Evolutionary conservation across 2,329 filamentous ascomycete species (phyloP).

Genomic region (Paecilomyces dactylethromorphus): DNA sequence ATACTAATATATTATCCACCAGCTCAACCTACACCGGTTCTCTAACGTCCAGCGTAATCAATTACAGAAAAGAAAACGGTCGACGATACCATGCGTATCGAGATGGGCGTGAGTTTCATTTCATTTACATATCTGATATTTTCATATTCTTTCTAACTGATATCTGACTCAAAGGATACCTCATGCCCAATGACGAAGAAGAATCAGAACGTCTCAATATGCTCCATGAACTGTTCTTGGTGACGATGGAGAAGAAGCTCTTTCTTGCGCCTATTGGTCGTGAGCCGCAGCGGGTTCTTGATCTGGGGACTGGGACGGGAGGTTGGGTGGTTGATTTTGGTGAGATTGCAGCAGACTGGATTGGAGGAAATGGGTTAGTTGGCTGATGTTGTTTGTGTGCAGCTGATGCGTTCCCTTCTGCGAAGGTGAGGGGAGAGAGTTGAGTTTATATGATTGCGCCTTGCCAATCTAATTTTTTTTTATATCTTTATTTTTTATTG

Average conservation of each 20-base stretch:
- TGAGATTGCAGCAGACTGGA: slow-evolving; percentile 3
- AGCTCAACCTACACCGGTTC: too few species aligned
- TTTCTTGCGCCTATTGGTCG: slow-evolving; percentile 6
- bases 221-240: slow-evolving; percentile 3
- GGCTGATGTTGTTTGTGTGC: slow-evolving; percentile 9
- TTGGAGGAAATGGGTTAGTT: background rate
- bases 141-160: background rate
- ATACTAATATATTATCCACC: too few species aligned
- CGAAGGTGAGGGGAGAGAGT: slow-evolving; percentile 11
- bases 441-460: too few species aligned
- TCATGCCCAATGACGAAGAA: background rate
- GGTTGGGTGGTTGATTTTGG: slow-evolving; percentile 7
- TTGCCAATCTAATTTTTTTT: too few species aligned
- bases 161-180: background rate
- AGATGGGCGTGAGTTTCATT: slow-evolving; percentile 12
- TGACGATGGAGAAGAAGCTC: background rate
- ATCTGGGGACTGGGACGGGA: slow-evolving; percentile 8
- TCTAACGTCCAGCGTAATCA: background rate
- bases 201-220: slow-evolving; percentile 2
- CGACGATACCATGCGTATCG: slow-evolving; percentile 28
- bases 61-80: slow-evolving; percentile 23
- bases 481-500: too few species aligned
- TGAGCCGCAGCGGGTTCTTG: slow-evolving; percentile 3
- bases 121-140: background rate
- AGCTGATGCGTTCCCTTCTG: slow-evolving; percentile 20